Percentiles rank a stretch among this genome's conserved stretches.
These are phyloP conservation scores for Davidsoniella neocaledoniae DNA, from an alignment of 2,329 filamentous ascomycete species.

Conservation along the genomic window DNA sequence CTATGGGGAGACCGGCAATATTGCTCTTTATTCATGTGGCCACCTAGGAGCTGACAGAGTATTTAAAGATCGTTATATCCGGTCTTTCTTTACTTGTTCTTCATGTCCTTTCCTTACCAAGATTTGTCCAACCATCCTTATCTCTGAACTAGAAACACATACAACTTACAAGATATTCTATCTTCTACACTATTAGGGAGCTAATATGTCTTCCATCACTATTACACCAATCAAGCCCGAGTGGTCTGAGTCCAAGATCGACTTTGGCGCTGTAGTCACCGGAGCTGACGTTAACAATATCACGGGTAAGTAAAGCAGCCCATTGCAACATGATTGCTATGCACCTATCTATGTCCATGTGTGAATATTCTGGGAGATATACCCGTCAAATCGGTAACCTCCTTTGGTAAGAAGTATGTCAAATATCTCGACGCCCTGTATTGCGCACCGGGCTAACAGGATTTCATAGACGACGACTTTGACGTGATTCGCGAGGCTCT, in stretches of 20 bases:
- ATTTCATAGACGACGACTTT: conserved; percentile 42
- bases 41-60: too few relatives aligned
- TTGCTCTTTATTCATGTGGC: too few relatives aligned
- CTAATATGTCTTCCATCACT: conserved; percentile 15
- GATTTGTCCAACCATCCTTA: too few relatives aligned
- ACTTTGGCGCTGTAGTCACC: conserved; percentile 44
- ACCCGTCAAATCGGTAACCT: conserved; percentile 46
- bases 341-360: not conserved
- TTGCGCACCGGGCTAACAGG: conserved; percentile 1
- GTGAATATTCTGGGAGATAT: conserved; percentile 13
- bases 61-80: too few relatives aligned
- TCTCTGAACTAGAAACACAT: too few relatives aligned
- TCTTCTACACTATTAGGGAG: not conserved
- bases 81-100: too few relatives aligned
- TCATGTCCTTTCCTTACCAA: too few relatives aligned
- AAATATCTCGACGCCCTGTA: not conserved
- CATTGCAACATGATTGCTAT: not conserved
- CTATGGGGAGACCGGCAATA: too few relatives aligned
- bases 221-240: conserved; percentile 23
- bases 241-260: conserved; percentile 24
- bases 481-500: conserved; percentile 45
- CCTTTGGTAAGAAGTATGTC: conserved; percentile 27
- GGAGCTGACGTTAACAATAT: conserved; percentile 45
- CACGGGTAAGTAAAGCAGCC: conserved; percentile 30
- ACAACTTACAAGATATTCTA: too few relatives aligned